Conservation (phyloP, 2,329 filamentous ascomycete species). For the Pestalotiopsis sp. region DNA sequence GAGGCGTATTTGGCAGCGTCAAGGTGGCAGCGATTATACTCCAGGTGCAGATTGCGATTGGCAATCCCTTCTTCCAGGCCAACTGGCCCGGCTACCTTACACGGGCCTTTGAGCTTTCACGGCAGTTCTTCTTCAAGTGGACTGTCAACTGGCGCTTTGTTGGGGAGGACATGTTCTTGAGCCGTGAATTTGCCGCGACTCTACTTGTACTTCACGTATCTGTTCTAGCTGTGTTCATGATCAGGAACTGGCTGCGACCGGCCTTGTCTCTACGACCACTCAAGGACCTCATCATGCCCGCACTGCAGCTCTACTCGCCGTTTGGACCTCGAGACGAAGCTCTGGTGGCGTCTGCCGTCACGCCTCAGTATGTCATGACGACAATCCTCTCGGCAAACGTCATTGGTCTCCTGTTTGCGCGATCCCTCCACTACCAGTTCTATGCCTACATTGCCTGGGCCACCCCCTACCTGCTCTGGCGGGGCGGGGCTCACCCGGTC, state of each 20-base stretch:
- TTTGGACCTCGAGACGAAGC: slow-evolving; percentile 56
- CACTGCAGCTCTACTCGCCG: slow-evolving; percentile 46
- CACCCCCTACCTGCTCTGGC: slow-evolving; percentile 86
- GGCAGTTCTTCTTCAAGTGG: slow-evolving; percentile 95
- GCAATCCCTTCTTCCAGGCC: slow-evolving; percentile 67
- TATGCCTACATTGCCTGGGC: slow-evolving; percentile 91
- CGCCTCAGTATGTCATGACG: slow-evolving; percentile 74
- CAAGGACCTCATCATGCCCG: slow-evolving; percentile 50
- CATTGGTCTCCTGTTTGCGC: slow-evolving; percentile 82
- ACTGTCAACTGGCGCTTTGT: slow-evolving; percentile 98
- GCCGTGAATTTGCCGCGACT: slow-evolving; percentile 64
- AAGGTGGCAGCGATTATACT: slow-evolving; percentile 71
- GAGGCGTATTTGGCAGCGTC: slow-evolving; percentile 68
- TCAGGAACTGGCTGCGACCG: slow-evolving; percentile 73
- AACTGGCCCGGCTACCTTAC: slow-evolving; percentile 74
- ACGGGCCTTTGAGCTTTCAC: slow-evolving; percentile 86
- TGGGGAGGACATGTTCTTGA: slow-evolving; percentile 79
- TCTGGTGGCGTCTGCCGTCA: slow-evolving; percentile 60
- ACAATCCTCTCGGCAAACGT: slow-evolving; percentile 75
- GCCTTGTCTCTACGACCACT: slow-evolving; percentile 54
- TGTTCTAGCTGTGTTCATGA: slow-evolving; percentile 68
- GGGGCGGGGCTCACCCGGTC: slow-evolving; percentile 68
- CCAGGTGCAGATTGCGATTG: slow-evolving; percentile 74
- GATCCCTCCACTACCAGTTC: slow-evolving; percentile 94
- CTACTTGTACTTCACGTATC: slow-evolving; percentile 68